A percentile compares a stretch with the other conserved stretches of the same genome.
These are phyloP conservation scores for Argentina anserina DNA, from an alignment of 306 rosid genomes.

Conservation along the genomic window DNA sequence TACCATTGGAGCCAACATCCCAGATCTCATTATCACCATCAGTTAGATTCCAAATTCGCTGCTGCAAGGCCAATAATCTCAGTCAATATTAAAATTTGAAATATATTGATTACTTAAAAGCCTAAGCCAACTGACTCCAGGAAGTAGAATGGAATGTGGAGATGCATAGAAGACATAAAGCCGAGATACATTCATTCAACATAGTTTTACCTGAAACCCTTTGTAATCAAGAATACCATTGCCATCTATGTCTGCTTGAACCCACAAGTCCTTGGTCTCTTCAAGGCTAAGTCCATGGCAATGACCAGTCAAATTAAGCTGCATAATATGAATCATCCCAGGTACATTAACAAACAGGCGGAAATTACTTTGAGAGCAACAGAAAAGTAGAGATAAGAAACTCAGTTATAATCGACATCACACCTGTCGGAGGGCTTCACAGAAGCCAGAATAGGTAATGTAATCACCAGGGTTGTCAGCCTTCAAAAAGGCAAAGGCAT, in stretches of 20 bases:
- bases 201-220: conserved; percentile 59
- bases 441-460: conserved; percentile 61
- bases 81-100: not conserved
- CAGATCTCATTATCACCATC: conserved; percentile 38
- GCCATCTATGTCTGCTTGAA: conserved; percentile 60
- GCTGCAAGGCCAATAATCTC: conserved; percentile 44
- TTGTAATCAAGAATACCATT: conserved; percentile 55
- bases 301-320: conserved; percentile 73
- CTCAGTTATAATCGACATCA: not conserved
- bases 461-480: conserved; percentile 54
- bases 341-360: not conserved
- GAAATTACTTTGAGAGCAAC: not conserved
- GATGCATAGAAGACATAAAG: not conserved
- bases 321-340: conserved; percentile 22
- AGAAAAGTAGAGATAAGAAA: not conserved
- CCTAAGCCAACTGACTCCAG: not conserved
- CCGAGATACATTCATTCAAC: conserved; percentile 2
- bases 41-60: conserved; percentile 69
- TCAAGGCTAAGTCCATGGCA: conserved; percentile 55
- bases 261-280: conserved; percentile 70
- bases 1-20: conserved; percentile 30
- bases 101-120: not conserved
- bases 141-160: not conserved
- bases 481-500: conserved; percentile 72
- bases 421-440: conserved; percentile 74